Base-by-base conservation (phyloP, 2,329 filamentous ascomycete genomes). In the Pseudophaeomoniella oleicola region DNA sequence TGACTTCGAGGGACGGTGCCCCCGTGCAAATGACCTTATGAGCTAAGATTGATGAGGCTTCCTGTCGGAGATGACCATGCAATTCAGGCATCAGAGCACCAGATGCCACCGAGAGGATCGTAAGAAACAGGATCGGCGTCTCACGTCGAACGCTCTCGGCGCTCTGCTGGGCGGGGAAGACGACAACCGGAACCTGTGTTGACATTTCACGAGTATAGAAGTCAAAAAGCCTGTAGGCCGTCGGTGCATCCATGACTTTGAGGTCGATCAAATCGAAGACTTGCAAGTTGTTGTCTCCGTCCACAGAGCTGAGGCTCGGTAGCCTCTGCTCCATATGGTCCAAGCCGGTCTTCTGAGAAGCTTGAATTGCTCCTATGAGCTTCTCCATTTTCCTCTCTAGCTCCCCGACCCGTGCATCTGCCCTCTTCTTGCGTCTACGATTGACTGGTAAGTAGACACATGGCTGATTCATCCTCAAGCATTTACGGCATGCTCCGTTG, bases 331-430 rank as follows among this genome's bases (percentile, higher is more conserved):
- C 9, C 22, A 9, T 6, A n/a, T 6, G 22, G 6, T 6, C 6
- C n/a, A n/a, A 27, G 22, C n/a, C n/a, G 22, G 9, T 6, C n/a
- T 27, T 27, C n/a, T 48, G 49, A 5, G 56, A 54, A 2, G 81
- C 75, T 32, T 84, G 78, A 44, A 94, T 54, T 22, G 76, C 85
- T 4, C 84, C 82, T 5, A 83, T 93, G 52, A 94, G 56, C 5
- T 81, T 82, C 62, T 94, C 85, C 44, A 94, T 88, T 63, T 92
- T 92, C 66, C 80, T 85, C 64, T 94, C 86, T 36, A 94, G 67
- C 63, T 94, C 86, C 5, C 85, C 81, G 10, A 94, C 86, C 36
- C 85, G 71, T 45, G 75, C 87, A 54, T 93, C 87, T 37, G 83
- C 86, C 66, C 93, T 93, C 66, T 88, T 93, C 63, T 88, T 83